Evolutionary conservation across 2,329 filamentous ascomycete species (phyloP).

Genomic region (Sporothrix humicola): DNA sequence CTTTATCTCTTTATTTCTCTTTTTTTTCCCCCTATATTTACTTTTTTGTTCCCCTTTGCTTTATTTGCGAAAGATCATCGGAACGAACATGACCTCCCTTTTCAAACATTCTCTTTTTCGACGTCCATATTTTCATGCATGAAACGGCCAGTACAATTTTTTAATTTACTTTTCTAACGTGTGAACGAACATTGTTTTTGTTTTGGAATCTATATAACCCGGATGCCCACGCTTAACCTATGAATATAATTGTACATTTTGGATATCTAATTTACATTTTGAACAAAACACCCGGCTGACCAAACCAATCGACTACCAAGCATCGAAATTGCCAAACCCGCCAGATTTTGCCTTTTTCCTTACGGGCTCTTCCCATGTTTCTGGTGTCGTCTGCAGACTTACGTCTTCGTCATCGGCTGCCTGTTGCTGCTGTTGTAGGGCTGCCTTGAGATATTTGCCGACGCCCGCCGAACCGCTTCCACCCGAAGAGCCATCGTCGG

Average conservation of each 20-base stretch:
- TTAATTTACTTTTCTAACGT: no score
- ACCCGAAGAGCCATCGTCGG: conserved; percentile 66
- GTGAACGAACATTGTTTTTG: background rate
- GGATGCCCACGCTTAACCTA: conserved; percentile 10
- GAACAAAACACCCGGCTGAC: background rate
- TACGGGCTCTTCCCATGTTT: conserved; percentile 71
- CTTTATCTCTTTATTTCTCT: background rate
- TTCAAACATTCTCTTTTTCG: no score
- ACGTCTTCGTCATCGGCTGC: conserved; percentile 47
- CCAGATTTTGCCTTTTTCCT: conserved; percentile 80
- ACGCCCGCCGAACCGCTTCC: conserved; percentile 54
- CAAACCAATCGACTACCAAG: conserved; percentile 65
- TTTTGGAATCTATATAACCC: conserved; percentile 24
- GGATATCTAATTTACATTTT: background rate
- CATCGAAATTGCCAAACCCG: conserved; percentile 94
- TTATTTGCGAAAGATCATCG: background rate
- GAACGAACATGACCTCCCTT: no score
- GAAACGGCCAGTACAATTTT: background rate
- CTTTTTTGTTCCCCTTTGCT: background rate
- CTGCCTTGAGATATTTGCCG: conserved; percentile 82
- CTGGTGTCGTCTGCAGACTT: conserved; percentile 65
- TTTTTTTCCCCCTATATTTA: background rate
- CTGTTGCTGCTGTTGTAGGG: conserved; percentile 41
- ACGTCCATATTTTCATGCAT: background rate
- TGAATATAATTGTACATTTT: conserved; percentile 22